Evolutionary conservation across 805 yeast species (phyloP).

Genomic region (Suhomyces prunicola): DNA sequence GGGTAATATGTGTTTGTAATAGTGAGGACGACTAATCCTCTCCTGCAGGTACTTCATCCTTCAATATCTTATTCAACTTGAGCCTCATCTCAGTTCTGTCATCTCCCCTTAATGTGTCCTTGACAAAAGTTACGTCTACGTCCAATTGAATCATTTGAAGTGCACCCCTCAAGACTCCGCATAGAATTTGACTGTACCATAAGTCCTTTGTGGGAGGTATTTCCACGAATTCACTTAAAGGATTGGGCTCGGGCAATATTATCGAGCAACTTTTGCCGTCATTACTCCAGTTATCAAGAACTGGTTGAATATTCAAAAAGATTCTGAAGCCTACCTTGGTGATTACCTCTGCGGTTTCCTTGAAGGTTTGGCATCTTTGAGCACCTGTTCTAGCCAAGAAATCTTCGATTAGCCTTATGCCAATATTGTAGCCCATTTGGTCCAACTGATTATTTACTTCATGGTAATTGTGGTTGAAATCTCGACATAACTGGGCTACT

Average conservation of each 20-base stretch:
- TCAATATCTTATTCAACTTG: constrained; percentile 65
- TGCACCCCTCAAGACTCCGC: constrained; percentile 89
- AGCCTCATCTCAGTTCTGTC: constrained; percentile 75
- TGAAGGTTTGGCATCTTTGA: constrained; percentile 73
- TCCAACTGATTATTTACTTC: constrained; percentile 83
- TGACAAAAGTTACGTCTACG: constrained; percentile 75
- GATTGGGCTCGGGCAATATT: constrained; percentile 70
- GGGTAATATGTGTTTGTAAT: not conserved
- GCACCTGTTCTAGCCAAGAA: constrained; percentile 85
- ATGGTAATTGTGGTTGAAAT: constrained; percentile 67
- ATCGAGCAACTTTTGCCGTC: constrained; percentile 76
- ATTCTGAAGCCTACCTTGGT: constrained; percentile 87
- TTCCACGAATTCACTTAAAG: constrained; percentile 92
- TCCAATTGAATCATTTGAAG: constrained; percentile 95
- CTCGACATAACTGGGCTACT: constrained; percentile 87
- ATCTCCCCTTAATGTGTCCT: constrained; percentile 82
- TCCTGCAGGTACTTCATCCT: constrained; percentile 96
- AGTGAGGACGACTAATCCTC: constrained; percentile 59
- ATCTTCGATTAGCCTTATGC: constrained; percentile 87
- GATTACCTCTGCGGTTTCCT: constrained; percentile 84
- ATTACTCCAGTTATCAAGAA: constrained; percentile 67
- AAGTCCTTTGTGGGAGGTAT: constrained; percentile 68
- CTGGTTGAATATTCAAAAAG: constrained; percentile 79
- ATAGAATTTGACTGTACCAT: constrained; percentile 90
- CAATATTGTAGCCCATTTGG: constrained; percentile 94